Evolutionary conservation across 805 yeast species (phyloP).

Genomic region (Saitoella complicata): DNA sequence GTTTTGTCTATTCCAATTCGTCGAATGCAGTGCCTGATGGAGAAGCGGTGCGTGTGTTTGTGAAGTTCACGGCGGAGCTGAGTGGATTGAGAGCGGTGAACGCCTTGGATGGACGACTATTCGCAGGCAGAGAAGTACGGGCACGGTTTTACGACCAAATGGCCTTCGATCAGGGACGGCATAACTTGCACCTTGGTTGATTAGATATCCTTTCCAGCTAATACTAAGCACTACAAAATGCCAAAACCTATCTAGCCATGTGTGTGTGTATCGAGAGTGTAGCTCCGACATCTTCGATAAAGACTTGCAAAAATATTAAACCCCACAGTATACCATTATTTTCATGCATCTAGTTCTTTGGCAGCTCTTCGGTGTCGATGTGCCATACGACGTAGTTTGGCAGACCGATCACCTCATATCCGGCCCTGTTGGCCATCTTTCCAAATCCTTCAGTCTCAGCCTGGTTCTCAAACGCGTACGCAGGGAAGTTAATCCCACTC

Average conservation of each 20-base stretch:
- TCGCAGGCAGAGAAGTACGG: not conserved
- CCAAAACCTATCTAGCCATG: no score
- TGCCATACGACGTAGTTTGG: constrained; percentile 89
- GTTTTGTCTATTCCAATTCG: not conserved
- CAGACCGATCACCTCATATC: constrained; percentile 68
- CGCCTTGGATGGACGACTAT: not conserved
- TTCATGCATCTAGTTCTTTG: no score
- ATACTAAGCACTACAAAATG: no score
- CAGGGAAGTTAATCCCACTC: constrained; percentile 90
- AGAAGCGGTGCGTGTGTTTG: not conserved
- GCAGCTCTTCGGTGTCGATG: constrained; percentile 23
- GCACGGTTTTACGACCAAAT: not conserved
- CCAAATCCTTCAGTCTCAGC: constrained; percentile 86
- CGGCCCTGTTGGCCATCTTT: constrained; percentile 62
- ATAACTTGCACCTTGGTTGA: no score
- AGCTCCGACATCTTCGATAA: no score
- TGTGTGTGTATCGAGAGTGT: no score
- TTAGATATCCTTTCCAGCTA: no score
- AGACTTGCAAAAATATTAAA: no score
- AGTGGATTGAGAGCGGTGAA: not conserved
- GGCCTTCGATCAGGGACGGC: not conserved
- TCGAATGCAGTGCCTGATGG: not conserved
- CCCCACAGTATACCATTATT: no score
- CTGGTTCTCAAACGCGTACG: constrained; percentile 77
- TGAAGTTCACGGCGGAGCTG: not conserved